Percentiles rank a stretch among this genome's conserved stretches.
These are phyloP conservation scores for Trametes cinnabarina DNA, from an alignment of 768 basidiomycete genomes.

Conservation along the genomic window DNA sequence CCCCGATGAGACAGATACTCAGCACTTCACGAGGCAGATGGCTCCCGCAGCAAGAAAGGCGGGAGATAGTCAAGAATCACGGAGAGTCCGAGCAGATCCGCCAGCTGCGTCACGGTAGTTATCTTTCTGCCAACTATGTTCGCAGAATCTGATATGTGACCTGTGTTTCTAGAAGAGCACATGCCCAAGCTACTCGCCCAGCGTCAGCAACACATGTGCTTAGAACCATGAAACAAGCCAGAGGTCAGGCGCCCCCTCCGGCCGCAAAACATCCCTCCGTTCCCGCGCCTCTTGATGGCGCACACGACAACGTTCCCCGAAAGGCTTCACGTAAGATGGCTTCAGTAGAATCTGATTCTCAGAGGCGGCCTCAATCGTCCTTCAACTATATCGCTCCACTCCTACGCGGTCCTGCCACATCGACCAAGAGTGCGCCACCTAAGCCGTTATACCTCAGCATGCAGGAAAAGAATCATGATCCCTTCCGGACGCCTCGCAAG, in stretches of 20 bases:
- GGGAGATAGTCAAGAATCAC: too few relatives aligned
- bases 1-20: too few relatives aligned
- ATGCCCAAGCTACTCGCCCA: too few relatives aligned
- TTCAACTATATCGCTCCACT: slow-evolving; percentile 13
- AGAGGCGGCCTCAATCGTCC: slow-evolving; percentile 1
- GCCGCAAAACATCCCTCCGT: not conserved
- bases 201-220: too few relatives aligned
- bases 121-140: too few relatives aligned
- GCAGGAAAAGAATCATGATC: not conserved
- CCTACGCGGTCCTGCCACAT: not conserved
- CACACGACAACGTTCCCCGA: not conserved
- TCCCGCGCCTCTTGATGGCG: not conserved
- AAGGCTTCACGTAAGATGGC: not conserved
- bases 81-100: too few relatives aligned
- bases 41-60: too few relatives aligned
- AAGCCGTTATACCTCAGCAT: not conserved
- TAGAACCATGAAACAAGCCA: not conserved
- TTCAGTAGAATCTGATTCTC: not conserved
- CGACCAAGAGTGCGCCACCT: not conserved
- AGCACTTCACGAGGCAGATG: too few relatives aligned
- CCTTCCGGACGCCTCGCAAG: not conserved
- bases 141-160: too few relatives aligned
- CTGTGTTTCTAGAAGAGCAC: too few relatives aligned
- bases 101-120: too few relatives aligned
- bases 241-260: not conserved